Evolutionary conservation across 2,329 filamentous ascomycete genomes (phyloP), one percentile per base, ranked within the genome.

Genomic region (Sphaerostilbella broomeana): DNA sequence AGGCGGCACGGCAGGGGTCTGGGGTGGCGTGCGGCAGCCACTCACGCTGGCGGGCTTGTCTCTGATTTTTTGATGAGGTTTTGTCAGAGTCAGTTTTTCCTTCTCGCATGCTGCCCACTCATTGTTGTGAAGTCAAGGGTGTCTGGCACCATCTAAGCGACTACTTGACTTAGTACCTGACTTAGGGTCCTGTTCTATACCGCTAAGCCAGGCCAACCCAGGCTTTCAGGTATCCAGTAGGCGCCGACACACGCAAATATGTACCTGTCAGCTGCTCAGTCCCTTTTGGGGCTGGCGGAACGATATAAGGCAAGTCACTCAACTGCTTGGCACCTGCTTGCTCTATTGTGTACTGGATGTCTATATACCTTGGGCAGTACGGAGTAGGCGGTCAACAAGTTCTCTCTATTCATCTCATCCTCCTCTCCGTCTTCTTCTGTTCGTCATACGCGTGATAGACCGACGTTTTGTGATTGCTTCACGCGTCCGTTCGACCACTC

Each of bases 221-320:
- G n/a, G n/a, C n/a, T n/a, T n/a, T n/a, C n/a, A n/a, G n/a, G n/a
- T n/a, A n/a, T n/a, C n/a, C n/a, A n/a, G n/a, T n/a, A n/a, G 12
- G 22, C 12, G 22, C 22, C 7, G 12, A 7, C 11, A 17, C 28
- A 11, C 8, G 28, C 28, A 7, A 25, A 25, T 7, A 25, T 25
- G 28, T 18, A 16, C 28, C 18, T 15, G 5, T 13, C 11, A 18
- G 16, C 31, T 11, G 9, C 34, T 3, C 35, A 31, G 38, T 31
- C 40, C 21, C 22, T 38, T 33, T 38, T 38, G 28, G 27, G 35
- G 19, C 4, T 13, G 28, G 35, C 8, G 19, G 29, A 18, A 13
- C 31, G 27, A 34, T 42, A 42, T 34, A 42, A 34, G 40, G 40
- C 35, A 38, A 38, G 40, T 37, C 34, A 13, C 29, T 16, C n/a